Evolutionary conservation across 2,329 filamentous ascomycete genomes (phyloP).

Genomic region (Didymella keratinophila): DNA sequence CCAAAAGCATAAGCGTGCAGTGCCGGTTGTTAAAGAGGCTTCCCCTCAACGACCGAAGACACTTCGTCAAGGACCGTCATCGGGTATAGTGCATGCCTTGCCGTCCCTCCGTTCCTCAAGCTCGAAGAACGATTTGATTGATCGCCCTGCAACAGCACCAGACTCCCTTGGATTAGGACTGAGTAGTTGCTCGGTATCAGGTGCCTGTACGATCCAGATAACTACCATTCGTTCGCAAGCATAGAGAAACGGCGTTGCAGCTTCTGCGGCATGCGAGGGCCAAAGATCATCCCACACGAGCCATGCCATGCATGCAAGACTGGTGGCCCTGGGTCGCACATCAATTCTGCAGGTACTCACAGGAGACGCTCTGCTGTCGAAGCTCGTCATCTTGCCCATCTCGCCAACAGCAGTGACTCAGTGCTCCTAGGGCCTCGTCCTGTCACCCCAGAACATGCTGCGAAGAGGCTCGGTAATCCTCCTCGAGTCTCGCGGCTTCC

Average conservation of each 20-base stretch:
- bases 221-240: conserved; percentile 30
- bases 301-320: conserved; percentile 28
- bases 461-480: conserved; percentile 24
- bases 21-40: conserved; percentile 1
- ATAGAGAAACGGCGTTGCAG: conserved; percentile 27
- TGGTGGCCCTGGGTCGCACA: conserved; percentile 22
- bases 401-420: conserved; percentile 7
- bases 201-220: conserved; percentile 30
- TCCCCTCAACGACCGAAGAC: conserved; percentile 20
- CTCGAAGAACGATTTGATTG: not conserved
- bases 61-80: conserved; percentile 30
- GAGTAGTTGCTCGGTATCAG: too few species aligned
- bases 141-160: conserved; percentile 14
- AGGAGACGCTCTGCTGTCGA: conserved; percentile 4
- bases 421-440: conserved; percentile 19
- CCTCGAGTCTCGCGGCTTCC: conserved; percentile 23
- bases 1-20: not conserved
- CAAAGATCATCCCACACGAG: conserved; percentile 10
- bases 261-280: conserved; percentile 28
- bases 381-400: not conserved
- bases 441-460: conserved; percentile 19
- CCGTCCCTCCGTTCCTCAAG: conserved; percentile 15
- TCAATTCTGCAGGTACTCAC: not conserved
- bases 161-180: not conserved
- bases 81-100: conserved; percentile 20